Base-by-base conservation (phyloP, 306 rosid species). In the Ceratonia siliqua region DNA sequence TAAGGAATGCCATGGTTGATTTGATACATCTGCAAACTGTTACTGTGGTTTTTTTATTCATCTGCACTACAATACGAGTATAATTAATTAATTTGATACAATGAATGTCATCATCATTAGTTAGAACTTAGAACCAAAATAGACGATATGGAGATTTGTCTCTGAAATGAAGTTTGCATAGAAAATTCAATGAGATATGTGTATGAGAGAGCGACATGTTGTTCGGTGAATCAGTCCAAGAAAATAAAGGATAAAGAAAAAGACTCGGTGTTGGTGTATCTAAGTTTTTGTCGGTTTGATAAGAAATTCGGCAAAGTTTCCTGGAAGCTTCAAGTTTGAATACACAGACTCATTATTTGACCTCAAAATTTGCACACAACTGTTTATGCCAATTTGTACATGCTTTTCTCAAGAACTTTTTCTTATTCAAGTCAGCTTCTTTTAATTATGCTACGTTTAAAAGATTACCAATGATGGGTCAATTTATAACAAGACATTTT, bases 321-420 rank as follows among this genome's bases (percentile, higher is more conserved):
- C 54, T 0, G 32, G 79, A 24, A 25, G 32, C 18, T 63, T 62
- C 64, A 21, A 10, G 5, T 15, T 17, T 35, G 21, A 61, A 66
- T 18, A 20, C 59, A 6, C 0, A 4, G 56, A 53, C 58, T 36
- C 80, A 15, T 30, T 42, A 43, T 57, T 75, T 81, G 70, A 75
- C 77, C 45, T 53, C 43, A 59, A 25, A 35, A 67, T 36, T 72
- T 17, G 56, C 63, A 35, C 36, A 13, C 24, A 30, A 64, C 39
- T 1, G 15, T 27, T 6, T 75, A 36, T 7, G 20, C 58, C 3
- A 33, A 43, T 15, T 1, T n/a, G 21, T 38, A 30, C 84, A 74
- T 50, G 68, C 71, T 32, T 69, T 75, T 58, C 65, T 58, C 73
- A 54, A 52, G 43, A 33, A 49, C 10, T 22, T 52, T 50, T 62